Base-by-base conservation (phyloP, 2,329 filamentous ascomycete genomes). In the Gyromitra esculenta region DNA sequence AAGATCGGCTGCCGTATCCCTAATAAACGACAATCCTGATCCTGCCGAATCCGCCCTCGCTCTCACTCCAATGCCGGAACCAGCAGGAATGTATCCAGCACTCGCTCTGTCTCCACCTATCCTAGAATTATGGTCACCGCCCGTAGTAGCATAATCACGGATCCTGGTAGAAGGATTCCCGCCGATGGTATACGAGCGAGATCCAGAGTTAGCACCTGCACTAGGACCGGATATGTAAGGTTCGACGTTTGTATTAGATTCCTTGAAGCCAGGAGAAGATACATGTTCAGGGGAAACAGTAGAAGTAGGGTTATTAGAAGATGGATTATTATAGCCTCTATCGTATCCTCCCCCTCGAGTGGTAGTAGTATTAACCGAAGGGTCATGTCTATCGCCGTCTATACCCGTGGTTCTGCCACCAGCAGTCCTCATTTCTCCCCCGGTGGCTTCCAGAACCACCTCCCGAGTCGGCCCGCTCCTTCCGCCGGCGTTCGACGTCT, bases 401-500 rank as follows among this genome's bases (percentile, higher is more conserved):
- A 31, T 15, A 48, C 43, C 62, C 13, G 45, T 59, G 48, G 21
- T 31, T 31, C 60, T 67, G 5, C 18, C 45, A 62, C 43, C 52
- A 43, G 52, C 52, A 43, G 52, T 13, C 39, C 43, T 39, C 37
- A 18, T 60, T 54, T 70, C 59, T 59, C 54, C 73, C 35, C 52
- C 64, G 45, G 74, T 31, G 54, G 74, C 9, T 63, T 64, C 74
- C 37, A 39, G 45, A 67, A 50, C 69, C 60, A 69, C 70, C 70
- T 66, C 70, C 2, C 35, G 64, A 57, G 57, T 75, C 72, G 72
- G 57, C 65, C n/a, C 72, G 72, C 66, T 31, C 50, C 65, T 70
- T 31, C 63, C 43, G 43, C 67, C 73, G 50, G 66, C 64, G 68
- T 59, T 78, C 78, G 78, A 78, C 73, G 62, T 75, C 77, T 78